Conservation (phyloP, 352 stramenopile species). For the Thalassiosira livingstoniorum region DNA sequence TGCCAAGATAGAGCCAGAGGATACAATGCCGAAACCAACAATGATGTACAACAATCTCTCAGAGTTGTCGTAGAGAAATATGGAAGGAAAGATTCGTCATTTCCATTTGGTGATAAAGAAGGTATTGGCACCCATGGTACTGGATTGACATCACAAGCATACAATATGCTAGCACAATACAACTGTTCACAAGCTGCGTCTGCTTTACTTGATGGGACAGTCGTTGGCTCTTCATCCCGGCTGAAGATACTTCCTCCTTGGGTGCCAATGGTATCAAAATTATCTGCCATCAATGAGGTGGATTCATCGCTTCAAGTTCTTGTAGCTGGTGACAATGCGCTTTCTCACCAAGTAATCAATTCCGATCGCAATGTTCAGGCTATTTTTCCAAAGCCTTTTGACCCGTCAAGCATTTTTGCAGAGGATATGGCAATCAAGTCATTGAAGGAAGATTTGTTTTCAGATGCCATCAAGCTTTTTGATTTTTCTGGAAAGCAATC, state of each 20-base stretch:
- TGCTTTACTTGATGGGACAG: slow-evolving; percentile 74
- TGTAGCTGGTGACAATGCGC: slow-evolving; percentile 71
- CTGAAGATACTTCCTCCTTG: slow-evolving; percentile 75
- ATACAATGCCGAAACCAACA: slow-evolving; percentile 34
- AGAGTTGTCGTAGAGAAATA: slow-evolving; percentile 80
- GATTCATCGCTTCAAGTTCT: slow-evolving; percentile 71
- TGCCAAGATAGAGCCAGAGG: slow-evolving; percentile 59
- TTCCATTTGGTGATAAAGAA: slow-evolving; percentile 73
- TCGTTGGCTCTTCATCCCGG: slow-evolving; percentile 53
- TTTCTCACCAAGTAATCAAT: slow-evolving; percentile 67
- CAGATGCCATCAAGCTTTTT: slow-evolving; percentile 73
- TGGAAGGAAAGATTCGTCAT: slow-evolving; percentile 77
- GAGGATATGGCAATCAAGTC: slow-evolving; percentile 60
- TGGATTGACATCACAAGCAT: slow-evolving; percentile 72
- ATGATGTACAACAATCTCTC: slow-evolving; percentile 51
- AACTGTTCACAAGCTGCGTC: slow-evolving; percentile 67
- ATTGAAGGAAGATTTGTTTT: slow-evolving; percentile 44
- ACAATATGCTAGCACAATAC: slow-evolving; percentile 73
- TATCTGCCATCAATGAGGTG: slow-evolving; percentile 52
- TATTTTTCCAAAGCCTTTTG: slow-evolving; percentile 56
- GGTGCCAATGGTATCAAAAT: slow-evolving; percentile 72
- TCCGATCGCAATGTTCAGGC: slow-evolving; percentile 50
- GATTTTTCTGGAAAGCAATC: slow-evolving; percentile 69
- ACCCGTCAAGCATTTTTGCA: slow-evolving; percentile 63
- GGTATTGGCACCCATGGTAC: slow-evolving; percentile 74